Percentiles rank a stretch among this genome's conserved stretches.
These are phyloP conservation scores for Brassica rapa DNA, from an alignment of 345 rosid species.

Conservation along the genomic window DNA sequence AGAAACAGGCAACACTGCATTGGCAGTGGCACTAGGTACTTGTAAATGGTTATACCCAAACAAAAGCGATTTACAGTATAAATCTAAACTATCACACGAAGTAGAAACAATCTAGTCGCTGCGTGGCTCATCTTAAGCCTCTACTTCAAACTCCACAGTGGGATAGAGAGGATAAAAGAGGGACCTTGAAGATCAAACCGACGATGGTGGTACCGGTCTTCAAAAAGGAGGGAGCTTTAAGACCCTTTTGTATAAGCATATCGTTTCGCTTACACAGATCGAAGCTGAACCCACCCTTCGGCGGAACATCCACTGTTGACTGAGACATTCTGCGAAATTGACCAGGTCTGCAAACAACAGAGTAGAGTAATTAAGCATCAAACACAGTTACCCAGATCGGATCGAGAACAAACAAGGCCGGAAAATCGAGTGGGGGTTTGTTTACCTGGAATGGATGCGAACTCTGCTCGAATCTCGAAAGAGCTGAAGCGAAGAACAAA, in stretches of 20 bases:
- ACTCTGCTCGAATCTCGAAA: constrained; percentile 15
- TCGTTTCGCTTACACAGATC: constrained; percentile 88
- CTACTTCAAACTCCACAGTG: not conserved
- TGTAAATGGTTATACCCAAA: not conserved
- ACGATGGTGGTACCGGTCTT: constrained; percentile 98
- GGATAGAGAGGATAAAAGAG: not conserved
- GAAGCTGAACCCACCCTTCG: constrained; percentile 81
- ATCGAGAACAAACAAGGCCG: not conserved
- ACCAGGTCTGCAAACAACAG: constrained; percentile 19
- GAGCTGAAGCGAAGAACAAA: constrained; percentile 8
- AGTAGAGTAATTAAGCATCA: not conserved
- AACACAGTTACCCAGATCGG: constrained; percentile 16
- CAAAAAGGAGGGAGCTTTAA: constrained; percentile 62
- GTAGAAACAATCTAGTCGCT: not conserved
- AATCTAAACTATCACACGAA: not conserved
- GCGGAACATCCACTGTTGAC: constrained; percentile 55
- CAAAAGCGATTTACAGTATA: not conserved
- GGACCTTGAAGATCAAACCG: constrained; percentile 82
- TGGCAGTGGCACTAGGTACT: not conserved
- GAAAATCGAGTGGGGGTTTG: not conserved
- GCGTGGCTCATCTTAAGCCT: not conserved
- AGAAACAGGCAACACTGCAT: not conserved
- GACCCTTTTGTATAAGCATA: constrained; percentile 73
- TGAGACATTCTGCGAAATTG: constrained; percentile 51
- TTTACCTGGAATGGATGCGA: constrained; percentile 3